Conservation (phyloP, 208 protist species). For the Leishmania martiniquensis region DNA sequence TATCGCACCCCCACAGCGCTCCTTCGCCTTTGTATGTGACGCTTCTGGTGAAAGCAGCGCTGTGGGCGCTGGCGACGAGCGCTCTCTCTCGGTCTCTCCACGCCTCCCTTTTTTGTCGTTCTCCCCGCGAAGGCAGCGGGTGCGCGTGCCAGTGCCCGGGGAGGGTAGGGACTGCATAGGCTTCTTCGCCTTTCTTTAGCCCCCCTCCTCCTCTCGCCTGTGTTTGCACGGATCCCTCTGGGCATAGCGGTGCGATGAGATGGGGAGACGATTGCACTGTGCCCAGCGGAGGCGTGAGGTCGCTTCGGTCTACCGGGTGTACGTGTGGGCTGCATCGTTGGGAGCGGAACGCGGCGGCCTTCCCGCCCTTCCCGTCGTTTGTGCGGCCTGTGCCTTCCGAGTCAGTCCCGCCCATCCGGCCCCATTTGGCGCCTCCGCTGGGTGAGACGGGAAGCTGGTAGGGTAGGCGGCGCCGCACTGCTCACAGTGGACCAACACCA, state of each 20-base stretch:
- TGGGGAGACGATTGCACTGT: background rate
- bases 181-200: no score
- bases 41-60: background rate
- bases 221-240: background rate
- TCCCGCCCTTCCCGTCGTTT: background rate
- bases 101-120: background rate
- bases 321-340: background rate
- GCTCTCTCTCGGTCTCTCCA: background rate
- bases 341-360: background rate
- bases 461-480: background rate
- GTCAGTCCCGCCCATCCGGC: background rate
- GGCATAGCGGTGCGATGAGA: background rate
- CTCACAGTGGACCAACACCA: background rate
- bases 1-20: no score
- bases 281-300: background rate
- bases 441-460: background rate
- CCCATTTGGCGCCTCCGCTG: background rate
- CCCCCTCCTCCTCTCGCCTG: background rate
- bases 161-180: background rate
- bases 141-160: background rate
- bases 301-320: background rate
- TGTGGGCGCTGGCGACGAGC: background rate
- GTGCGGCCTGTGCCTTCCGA: background rate
- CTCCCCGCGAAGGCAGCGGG: background rate
- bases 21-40: background rate